phyloP scores from a whole-genome alignment of 2,329 filamentous ascomycete species.

The Ophiostoma quercus region DNA sequence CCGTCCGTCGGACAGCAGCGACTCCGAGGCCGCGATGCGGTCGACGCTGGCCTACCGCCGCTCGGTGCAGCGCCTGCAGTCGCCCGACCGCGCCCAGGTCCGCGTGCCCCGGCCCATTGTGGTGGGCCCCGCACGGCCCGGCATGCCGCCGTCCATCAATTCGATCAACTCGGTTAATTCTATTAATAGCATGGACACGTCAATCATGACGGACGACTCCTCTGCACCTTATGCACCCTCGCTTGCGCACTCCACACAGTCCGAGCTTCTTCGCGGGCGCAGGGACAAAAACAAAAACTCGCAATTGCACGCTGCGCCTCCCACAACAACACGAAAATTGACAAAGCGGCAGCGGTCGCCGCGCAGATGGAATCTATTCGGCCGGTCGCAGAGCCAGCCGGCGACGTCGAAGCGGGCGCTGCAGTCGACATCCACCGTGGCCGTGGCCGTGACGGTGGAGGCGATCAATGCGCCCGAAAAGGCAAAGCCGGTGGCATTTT shows the following conservation, averaged over 20 bases:
- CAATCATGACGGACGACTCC: conserved; percentile 54
- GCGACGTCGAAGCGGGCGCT: conserved; percentile 38
- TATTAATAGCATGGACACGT: conserved; percentile 53
- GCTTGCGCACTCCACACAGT: conserved; percentile 35
- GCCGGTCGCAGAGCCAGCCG: conserved; percentile 47
- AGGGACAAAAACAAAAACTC: not conserved
- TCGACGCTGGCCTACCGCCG: conserved; percentile 51
- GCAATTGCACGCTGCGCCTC: not conserved
- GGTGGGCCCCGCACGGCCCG: conserved; percentile 35
- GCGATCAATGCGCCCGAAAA: conserved; percentile 41
- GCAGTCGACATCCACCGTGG: conserved; percentile 38
- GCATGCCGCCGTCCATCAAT: conserved; percentile 48
- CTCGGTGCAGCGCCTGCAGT: conserved; percentile 49
- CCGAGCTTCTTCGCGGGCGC: conserved; percentile 35
- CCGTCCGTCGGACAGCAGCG: conserved; percentile 52
- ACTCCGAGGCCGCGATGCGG: conserved; percentile 48
- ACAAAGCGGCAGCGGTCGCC: conserved; percentile 52
- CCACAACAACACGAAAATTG: conserved; percentile 46
- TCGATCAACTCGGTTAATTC: conserved; percentile 35
- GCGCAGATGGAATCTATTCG: conserved; percentile 60
- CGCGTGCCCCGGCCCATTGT: conserved; percentile 51
- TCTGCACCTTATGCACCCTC: conserved; percentile 28
- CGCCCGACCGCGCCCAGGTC: conserved; percentile 41
- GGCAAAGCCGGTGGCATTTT: conserved; percentile 53
- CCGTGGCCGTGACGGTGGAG: conserved; percentile 47